These are phyloP conservation scores for Sonneratia alba DNA, from an alignment of 345 rosid genomes.

Conservation along the genomic window DNA sequence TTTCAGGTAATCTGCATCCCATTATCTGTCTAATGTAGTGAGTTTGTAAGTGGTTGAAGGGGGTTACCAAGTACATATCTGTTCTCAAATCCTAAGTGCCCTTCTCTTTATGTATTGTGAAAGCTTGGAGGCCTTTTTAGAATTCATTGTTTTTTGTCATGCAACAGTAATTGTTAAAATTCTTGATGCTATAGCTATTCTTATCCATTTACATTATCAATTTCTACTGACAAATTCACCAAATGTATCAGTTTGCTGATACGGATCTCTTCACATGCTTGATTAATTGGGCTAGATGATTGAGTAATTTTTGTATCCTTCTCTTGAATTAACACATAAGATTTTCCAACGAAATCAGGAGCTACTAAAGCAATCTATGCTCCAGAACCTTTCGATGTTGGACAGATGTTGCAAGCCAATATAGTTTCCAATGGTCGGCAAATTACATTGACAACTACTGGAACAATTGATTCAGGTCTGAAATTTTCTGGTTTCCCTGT, in stretches of 20 bases:
- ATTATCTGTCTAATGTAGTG: background rate
- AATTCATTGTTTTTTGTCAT: too few species aligned
- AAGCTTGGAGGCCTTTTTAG: too few species aligned
- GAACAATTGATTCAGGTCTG: slow-evolving; percentile 80
- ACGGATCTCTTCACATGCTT: background rate
- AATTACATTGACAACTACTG: slow-evolving; percentile 50
- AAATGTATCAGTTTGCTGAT: background rate
- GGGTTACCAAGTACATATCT: too few species aligned
- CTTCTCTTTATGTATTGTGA: too few species aligned
- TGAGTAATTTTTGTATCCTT: background rate
- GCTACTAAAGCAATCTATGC: slow-evolving; percentile 87
- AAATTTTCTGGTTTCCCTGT: slow-evolving; percentile 14
- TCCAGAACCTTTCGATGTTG: slow-evolving; percentile 91
- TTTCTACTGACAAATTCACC: background rate
- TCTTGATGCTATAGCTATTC: background rate
- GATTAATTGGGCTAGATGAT: background rate
- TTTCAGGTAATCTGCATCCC: slow-evolving; percentile 54
- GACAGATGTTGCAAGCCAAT: slow-evolving; percentile 63
- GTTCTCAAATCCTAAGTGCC: too few species aligned
- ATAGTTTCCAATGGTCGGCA: slow-evolving; percentile 39
- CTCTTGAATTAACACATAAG: slow-evolving; percentile 8
- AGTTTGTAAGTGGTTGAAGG: too few species aligned
- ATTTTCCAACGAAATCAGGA: slow-evolving; percentile 35
- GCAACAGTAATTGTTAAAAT: background rate
- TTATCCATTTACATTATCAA: background rate